phyloP scores from a whole-genome alignment of 2,329 filamentous ascomycete species.

The Coniochaeta pulveracea region DNA sequence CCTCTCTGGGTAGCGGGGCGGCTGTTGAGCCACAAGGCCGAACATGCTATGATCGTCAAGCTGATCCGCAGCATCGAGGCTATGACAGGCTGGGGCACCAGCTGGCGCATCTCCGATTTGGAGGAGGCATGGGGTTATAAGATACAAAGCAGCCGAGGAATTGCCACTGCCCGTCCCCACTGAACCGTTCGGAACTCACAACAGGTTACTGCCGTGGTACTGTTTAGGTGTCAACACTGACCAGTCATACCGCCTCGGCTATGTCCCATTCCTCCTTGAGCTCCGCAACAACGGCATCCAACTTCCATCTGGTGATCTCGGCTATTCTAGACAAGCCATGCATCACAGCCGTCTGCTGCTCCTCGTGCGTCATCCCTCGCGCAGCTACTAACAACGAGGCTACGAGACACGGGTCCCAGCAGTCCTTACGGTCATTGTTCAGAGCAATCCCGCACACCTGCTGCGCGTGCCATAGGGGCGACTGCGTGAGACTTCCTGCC shows the following conservation, averaged over 20 bases:
- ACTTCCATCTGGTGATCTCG: too few species aligned
- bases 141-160: conserved; percentile 25
- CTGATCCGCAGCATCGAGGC: conserved; percentile 37
- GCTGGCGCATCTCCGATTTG: conserved; percentile 40
- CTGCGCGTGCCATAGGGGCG: conserved; percentile 35
- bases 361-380: conserved; percentile 33
- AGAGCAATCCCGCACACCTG: conserved; percentile 36
- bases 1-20: conserved; percentile 44
- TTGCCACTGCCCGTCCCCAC: too few species aligned
- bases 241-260: too few species aligned
- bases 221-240: too few species aligned
- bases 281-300: too few species aligned
- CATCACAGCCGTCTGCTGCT: too few species aligned
- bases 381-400: conserved; percentile 32
- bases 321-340: too few species aligned
- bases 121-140: conserved; percentile 29
- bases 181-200: too few species aligned
- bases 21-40: conserved; percentile 36
- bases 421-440: conserved; percentile 30
- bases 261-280: too few species aligned
- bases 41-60: conserved; percentile 25
- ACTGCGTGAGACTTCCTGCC: too few species aligned
- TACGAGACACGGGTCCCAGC: conserved; percentile 36
- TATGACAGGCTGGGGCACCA: conserved; percentile 40
- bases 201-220: too few species aligned